These are phyloP conservation scores for Grigorovia humatica DNA, from an alignment of 805 yeast genomes.

Conservation along the genomic window DNA sequence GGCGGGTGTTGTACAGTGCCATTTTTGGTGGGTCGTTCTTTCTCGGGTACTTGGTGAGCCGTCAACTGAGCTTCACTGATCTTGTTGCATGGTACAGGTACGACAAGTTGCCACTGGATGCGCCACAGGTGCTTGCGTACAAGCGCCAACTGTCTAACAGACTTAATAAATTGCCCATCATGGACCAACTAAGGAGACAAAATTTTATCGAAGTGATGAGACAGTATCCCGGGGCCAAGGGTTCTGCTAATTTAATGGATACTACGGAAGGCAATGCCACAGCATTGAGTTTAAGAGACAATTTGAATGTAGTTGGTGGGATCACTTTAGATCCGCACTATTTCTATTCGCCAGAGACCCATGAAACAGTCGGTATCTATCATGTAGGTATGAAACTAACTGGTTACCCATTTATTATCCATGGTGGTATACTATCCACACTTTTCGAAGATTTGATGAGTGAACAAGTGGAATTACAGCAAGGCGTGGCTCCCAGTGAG, in stretches of 20 bases:
- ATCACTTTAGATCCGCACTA: conserved; percentile 64
- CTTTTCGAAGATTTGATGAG: conserved; percentile 68
- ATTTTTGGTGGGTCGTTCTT: conserved; percentile 25
- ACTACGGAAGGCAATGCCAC: not conserved
- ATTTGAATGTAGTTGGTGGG: conserved; percentile 67
- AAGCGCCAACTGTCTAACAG: conserved; percentile 34
- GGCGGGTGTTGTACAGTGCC: conserved; percentile 16
- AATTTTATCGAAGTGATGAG: conserved; percentile 27
- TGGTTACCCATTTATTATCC: conserved; percentile 81
- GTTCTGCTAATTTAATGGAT: conserved; percentile 26
- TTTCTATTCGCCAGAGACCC: conserved; percentile 45
- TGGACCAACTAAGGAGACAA: conserved; percentile 35
- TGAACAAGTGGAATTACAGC: conserved; percentile 35
- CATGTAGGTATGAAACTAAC: conserved; percentile 71
- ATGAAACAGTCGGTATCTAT: conserved; percentile 54
- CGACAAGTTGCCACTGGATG: conserved; percentile 22
- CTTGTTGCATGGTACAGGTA: conserved; percentile 27
- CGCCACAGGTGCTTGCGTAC: conserved; percentile 24
- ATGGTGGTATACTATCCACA: conserved; percentile 82
- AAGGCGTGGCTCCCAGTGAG: conserved; percentile 10
- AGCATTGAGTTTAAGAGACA: conserved; percentile 13
- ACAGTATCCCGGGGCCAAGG: conserved; percentile 26
- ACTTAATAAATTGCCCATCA: conserved; percentile 40
- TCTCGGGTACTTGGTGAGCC: conserved; percentile 25
- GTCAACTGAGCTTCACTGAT: conserved; percentile 28